Conservation (phyloP, 352 stramenopile species). For the Phytopythium sindhum region DNA sequence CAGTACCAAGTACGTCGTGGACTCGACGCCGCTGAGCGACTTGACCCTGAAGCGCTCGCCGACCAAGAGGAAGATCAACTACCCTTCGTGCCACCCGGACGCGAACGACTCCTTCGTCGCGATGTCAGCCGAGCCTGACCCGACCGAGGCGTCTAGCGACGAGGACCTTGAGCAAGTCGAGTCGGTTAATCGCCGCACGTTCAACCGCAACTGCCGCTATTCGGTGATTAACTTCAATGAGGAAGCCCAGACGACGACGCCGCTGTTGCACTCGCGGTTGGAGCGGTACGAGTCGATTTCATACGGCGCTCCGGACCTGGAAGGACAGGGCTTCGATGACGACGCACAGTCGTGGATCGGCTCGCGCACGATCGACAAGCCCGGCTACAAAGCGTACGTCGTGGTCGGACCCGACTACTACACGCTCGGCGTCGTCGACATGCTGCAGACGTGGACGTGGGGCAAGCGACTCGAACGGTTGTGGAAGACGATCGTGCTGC, state of each 20-base stretch:
- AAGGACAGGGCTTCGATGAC: constrained; percentile 15
- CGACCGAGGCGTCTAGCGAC: constrained; percentile 38
- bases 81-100: constrained; percentile 63
- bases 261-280: constrained; percentile 30
- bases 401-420: constrained; percentile 86
- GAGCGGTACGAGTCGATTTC: constrained; percentile 52
- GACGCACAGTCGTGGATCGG: constrained; percentile 48
- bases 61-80: constrained; percentile 72
- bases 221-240: constrained; percentile 58
- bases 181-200: constrained; percentile 42
- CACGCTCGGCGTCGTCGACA: constrained; percentile 88
- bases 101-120: constrained; percentile 43
- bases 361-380: constrained; percentile 52
- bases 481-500: constrained; percentile 81
- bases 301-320: constrained; percentile 21
- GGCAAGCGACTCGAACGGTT: constrained; percentile 76
- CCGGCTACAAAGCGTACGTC: constrained; percentile 63
- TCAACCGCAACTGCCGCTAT: constrained; percentile 68
- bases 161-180: constrained; percentile 59
- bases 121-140: constrained; percentile 27
- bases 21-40: constrained; percentile 43
- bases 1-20: constrained; percentile 82
- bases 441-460: constrained; percentile 88
- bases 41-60: constrained; percentile 37
- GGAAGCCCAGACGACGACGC: constrained; percentile 38